Evolutionary conservation across 2,329 filamentous ascomycete species (phyloP), one percentile per base, ranked within the genome.

Genomic region (Trichoderma guizhouense): DNA sequence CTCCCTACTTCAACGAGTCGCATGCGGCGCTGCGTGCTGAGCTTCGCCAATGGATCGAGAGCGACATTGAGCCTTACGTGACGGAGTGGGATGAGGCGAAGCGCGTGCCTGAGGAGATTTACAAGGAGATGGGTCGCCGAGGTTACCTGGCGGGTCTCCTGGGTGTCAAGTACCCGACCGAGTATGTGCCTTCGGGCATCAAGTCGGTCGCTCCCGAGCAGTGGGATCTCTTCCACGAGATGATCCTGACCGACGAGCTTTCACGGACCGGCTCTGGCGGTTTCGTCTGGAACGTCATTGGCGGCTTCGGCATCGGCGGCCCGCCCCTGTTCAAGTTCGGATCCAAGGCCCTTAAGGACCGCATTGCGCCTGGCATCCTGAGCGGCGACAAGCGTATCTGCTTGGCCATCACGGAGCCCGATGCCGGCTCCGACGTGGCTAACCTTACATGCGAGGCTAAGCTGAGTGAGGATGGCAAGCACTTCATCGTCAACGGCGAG

Each of bases 401-500:
- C 83, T 86, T 99, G 74, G 96, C 96, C 77, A 98, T 99, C 77
- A 99, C 96, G 0, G 96, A 99, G 84, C 96, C 92, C 73, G 95
- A 98, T 83, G 96, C 95, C 14, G 96, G 96, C 58, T 94, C 91
- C 75, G 96, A 99, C 80, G 96, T 99, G 11, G 96, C 96, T 72
- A 98, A 97, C 83, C 82, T 99, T 76, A 96, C 91, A 15, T 98
- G 95, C 82, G 95, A 98, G 86, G 96, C 96, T 30, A 97, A 97
- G 87, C 88, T 98, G 72, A 93, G 89, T 74, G 93, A 96, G 77
- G 96, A 99, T 78, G 96, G 96, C 79, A 98, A 98, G 87, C 94
- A 98, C 85, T 99, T 97, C 84, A 98, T 98, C 76, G 96, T 99
- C 83, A 99, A 98, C 79, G 96, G 96, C 70, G 95, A 98, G 89